Evolutionary conservation across 768 basidiomycete genomes (phyloP).

Genomic region (Tylopilus balloui): DNA sequence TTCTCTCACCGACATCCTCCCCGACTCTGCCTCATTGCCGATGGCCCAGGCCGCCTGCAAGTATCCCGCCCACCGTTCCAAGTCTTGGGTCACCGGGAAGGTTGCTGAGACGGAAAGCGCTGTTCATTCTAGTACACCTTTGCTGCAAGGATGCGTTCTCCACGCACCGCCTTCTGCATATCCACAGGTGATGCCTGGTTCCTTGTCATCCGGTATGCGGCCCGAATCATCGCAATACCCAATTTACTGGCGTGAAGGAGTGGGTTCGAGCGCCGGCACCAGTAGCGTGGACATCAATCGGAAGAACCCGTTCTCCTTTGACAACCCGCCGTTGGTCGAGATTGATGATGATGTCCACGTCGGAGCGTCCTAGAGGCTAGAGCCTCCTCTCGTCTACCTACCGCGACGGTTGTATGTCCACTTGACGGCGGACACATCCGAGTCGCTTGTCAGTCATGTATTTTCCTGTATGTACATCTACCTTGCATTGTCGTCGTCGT

Average conservation of each 20-base stretch:
- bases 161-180: constrained; percentile 25
- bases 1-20: background rate
- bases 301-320: constrained; percentile 2
- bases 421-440: background rate
- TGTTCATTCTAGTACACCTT: background rate
- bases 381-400: background rate
- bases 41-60: background rate
- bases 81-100: background rate
- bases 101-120: background rate
- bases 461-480: constrained; percentile 2
- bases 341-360: background rate
- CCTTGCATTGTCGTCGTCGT: background rate
- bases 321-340: constrained; percentile 3
- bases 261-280: background rate
- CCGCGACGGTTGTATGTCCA: background rate
- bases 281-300: background rate
- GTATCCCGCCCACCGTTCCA: background rate
- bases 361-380: background rate
- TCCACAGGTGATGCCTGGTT: constrained; percentile 28
- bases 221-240: background rate
- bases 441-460: background rate
- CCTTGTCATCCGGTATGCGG: constrained; percentile 9
- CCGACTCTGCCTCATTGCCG: background rate
- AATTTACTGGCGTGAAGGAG: background rate
- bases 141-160: constrained; percentile 6